phyloP scores from a whole-genome alignment of 306 rosid genomes.

The Lathyrus oleraceus region DNA sequence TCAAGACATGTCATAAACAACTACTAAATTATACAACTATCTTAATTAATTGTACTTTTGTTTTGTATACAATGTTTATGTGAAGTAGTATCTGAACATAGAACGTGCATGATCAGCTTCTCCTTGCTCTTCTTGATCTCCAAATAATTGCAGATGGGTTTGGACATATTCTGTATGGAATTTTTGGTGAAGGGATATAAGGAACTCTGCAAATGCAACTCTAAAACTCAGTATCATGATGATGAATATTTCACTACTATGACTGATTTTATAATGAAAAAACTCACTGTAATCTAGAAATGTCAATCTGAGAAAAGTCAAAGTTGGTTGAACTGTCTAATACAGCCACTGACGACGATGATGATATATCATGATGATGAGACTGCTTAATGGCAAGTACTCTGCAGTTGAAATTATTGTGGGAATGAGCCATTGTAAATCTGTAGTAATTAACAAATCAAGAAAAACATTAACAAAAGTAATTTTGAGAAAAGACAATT shows the following conservation, averaged over 20 bases:
- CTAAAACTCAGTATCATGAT: not conserved
- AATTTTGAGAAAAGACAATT: no score
- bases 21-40: not conserved
- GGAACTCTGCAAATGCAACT: constrained; percentile 62
- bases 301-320: constrained; percentile 77
- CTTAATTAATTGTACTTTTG: not conserved
- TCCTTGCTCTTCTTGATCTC: constrained; percentile 65
- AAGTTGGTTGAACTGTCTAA: constrained; percentile 62
- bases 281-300: constrained; percentile 65
- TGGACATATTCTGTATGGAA: constrained; percentile 84
- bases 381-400: constrained; percentile 68
- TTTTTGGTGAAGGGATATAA: constrained; percentile 51
- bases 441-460: constrained; percentile 43
- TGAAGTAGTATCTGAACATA: not conserved
- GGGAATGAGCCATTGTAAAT: constrained; percentile 60
- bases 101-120: constrained; percentile 40
- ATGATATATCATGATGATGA: constrained; percentile 11
- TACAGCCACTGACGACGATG: constrained; percentile 27
- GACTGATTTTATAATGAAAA: not conserved
- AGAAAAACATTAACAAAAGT: constrained; percentile 22
- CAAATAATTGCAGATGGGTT: constrained; percentile 82
- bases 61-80: not conserved
- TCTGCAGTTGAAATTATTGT: constrained; percentile 63
- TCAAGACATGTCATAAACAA: not conserved
- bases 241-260: not conserved